Evolutionary conservation across 2,329 filamentous ascomycete species (phyloP).

Genomic region (Colletotrichum shisoi): DNA sequence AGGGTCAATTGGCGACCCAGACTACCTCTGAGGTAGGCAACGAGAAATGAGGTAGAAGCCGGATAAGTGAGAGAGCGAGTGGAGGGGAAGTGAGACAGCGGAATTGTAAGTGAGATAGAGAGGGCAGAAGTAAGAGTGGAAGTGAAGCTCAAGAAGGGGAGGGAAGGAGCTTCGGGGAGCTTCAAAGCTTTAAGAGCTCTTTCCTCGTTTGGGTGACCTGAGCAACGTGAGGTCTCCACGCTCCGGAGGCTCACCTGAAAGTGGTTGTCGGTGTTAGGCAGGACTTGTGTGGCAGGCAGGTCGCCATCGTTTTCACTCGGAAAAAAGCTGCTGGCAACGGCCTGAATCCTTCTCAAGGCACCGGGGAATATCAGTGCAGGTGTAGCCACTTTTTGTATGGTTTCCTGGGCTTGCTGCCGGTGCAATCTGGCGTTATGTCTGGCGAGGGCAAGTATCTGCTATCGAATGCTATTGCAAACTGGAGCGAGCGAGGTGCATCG

Average conservation of each 20-base stretch:
- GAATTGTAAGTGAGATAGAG: slow-evolving; percentile 1
- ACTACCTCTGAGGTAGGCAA: neutral
- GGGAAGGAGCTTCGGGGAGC: slow-evolving; percentile 24
- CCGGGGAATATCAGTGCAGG: accelerated
- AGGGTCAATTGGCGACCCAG: slow-evolving; percentile 3
- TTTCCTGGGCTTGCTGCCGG: neutral
- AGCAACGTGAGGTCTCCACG: slow-evolving; percentile 36
- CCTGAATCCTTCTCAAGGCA: accelerated
- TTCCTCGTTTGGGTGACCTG: slow-evolving; percentile 36
- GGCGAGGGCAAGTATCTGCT: slow-evolving; percentile 25
- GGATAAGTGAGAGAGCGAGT: neutral
- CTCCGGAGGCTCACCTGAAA: slow-evolving; percentile 30
- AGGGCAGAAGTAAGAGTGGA: slow-evolving; percentile 7
- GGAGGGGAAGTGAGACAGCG: neutral
- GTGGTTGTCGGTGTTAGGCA: slow-evolving; percentile 35
- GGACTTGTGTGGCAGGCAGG: neutral
- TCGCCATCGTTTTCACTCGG: neutral
- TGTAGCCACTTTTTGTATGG: neutral
- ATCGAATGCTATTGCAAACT: slow-evolving; percentile 47
- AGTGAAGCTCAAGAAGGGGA: slow-evolving; percentile 14
- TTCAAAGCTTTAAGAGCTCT: slow-evolving; percentile 36
- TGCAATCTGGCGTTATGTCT: neutral
- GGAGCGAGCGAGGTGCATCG: slow-evolving; percentile 44
- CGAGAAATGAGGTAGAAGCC: neutral
- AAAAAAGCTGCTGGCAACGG: neutral